Evolutionary conservation across 169 alveolate genomes (phyloP), one percentile per base, ranked within the genome.

Genomic region (Plasmodium gonderi): DNA sequence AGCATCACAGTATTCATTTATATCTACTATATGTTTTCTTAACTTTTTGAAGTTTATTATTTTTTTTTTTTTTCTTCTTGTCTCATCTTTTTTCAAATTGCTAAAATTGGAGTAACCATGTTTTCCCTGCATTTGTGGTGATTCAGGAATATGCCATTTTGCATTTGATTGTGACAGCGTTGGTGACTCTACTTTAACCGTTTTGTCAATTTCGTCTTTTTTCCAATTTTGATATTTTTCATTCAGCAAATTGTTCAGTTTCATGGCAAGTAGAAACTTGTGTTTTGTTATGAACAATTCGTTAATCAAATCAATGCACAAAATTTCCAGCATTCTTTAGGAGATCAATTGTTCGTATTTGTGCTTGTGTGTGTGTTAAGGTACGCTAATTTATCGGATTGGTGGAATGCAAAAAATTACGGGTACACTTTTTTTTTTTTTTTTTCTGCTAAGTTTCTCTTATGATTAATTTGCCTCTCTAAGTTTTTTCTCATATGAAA

Each of bases 321-420:
- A n/a, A 12, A 36, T 81, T 69, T 81, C 91, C 40, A 81, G 38
- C 91, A 81, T 81, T 81, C 49, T 75, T n/a, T n/a, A 75, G 7
- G 7, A n/a, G n/a, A n/a, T n/a, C n/a, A n/a, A n/a, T n/a, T n/a
- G n/a, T n/a, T n/a, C n/a, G n/a, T n/a, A n/a, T n/a, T n/a, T n/a
- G n/a, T n/a, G n/a, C n/a, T n/a, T n/a, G n/a, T n/a, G n/a, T n/a
- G n/a, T 38, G 49, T 69, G 23, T 20, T 31, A 11, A 36, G 49
- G 33, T 14, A 1, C 7, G 40, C 40, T 60, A 36, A 23, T 60
- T 8, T 36, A n/a, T 7, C 17, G 26, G 26, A 1, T 9, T 9
- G 23, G 33, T 17, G 17, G 5, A 54, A 17, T 20, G 23, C n/a
- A 17, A 51, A 54, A 60, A 60, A 60, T 23, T 17, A 23, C 1